Evolutionary conservation across 495 filamentous ascomycete genomes (phyloP).

Genomic region (Choiromyces venosus): DNA sequence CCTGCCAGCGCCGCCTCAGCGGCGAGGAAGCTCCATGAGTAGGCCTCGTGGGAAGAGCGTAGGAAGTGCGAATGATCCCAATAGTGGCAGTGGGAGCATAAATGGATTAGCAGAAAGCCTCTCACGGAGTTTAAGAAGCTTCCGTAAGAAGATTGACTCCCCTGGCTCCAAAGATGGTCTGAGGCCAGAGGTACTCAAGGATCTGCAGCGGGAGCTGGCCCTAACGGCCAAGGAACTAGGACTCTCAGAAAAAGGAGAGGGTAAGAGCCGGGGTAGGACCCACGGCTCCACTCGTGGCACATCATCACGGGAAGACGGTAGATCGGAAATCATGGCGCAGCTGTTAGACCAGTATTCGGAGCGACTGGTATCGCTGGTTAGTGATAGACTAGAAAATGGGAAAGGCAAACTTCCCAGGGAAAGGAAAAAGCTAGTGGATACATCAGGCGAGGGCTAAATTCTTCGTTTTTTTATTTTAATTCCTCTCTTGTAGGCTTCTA

Average conservation of each 20-base stretch:
- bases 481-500: not conserved
- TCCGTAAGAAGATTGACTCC: constrained; percentile 66
- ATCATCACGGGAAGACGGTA: constrained; percentile 63
- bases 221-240: constrained; percentile 67
- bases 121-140: constrained; percentile 56
- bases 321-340: constrained; percentile 54
- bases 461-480: constrained; percentile 1
- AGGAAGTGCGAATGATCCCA: constrained; percentile 22
- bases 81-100: constrained; percentile 21
- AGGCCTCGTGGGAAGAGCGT: constrained; percentile 37
- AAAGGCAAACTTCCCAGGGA: constrained; percentile 28
- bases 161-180: constrained; percentile 55
- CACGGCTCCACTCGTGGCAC: constrained; percentile 71
- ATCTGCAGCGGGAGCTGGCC: constrained; percentile 73
- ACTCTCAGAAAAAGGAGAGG: constrained; percentile 43
- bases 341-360: constrained; percentile 69
- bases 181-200: constrained; percentile 58
- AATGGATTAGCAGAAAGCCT: constrained; percentile 39
- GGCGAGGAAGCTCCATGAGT: constrained; percentile 29
- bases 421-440: constrained; percentile 36
- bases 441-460: constrained; percentile 37
- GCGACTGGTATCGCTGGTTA: constrained; percentile 61
- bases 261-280: constrained; percentile 57
- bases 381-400: constrained; percentile 55
- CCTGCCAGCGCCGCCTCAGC: constrained; percentile 19